These are phyloP conservation scores for Phytophthora colocasiae DNA, from an alignment of 352 stramenopile species.

Conservation along the genomic window DNA sequence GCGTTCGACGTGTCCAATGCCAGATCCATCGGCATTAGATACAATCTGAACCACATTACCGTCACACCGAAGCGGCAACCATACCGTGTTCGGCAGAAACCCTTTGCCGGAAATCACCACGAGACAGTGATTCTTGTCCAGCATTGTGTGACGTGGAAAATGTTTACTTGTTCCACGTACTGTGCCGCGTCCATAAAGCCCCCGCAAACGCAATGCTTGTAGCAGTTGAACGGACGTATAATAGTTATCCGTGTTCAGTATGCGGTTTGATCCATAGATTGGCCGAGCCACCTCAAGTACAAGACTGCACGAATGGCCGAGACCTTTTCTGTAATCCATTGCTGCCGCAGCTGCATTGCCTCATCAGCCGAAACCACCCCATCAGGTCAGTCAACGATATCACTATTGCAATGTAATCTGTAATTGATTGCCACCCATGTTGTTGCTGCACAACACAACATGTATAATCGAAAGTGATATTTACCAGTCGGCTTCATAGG, in stretches of 20 bases:
- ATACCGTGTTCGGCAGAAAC: slow-evolving; percentile 24
- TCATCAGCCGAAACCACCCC: slow-evolving; percentile 6
- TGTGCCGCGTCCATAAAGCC: slow-evolving; percentile 25
- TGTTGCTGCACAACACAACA: slow-evolving; percentile 33
- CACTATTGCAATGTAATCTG: slow-evolving; percentile 32
- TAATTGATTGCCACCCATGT: slow-evolving; percentile 36
- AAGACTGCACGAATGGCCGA: slow-evolving; percentile 13
- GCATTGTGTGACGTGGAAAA: slow-evolving; percentile 21
- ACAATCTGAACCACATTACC: slow-evolving; percentile 24
- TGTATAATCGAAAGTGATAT: slow-evolving; percentile 34
- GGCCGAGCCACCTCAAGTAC: slow-evolving; percentile 31
- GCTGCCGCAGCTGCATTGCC: neutral
- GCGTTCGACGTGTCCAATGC: neutral
- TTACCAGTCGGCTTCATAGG: slow-evolving; percentile 14
- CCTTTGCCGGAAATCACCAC: slow-evolving; percentile 21
- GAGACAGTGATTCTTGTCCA: slow-evolving; percentile 5
- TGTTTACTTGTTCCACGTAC: slow-evolving; percentile 21
- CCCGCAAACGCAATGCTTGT: slow-evolving; percentile 20
- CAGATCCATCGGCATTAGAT: slow-evolving; percentile 18
- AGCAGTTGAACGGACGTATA: slow-evolving; percentile 39
- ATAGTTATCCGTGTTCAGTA: slow-evolving; percentile 44
- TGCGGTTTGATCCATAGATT: slow-evolving; percentile 23
- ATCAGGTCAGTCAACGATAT: slow-evolving; percentile 6
- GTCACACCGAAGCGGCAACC: slow-evolving; percentile 31
- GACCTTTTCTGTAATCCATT: neutral